phyloP scores from a whole-genome alignment of 2,329 filamentous ascomycete genomes.

The Aspergillus proliferans region DNA sequence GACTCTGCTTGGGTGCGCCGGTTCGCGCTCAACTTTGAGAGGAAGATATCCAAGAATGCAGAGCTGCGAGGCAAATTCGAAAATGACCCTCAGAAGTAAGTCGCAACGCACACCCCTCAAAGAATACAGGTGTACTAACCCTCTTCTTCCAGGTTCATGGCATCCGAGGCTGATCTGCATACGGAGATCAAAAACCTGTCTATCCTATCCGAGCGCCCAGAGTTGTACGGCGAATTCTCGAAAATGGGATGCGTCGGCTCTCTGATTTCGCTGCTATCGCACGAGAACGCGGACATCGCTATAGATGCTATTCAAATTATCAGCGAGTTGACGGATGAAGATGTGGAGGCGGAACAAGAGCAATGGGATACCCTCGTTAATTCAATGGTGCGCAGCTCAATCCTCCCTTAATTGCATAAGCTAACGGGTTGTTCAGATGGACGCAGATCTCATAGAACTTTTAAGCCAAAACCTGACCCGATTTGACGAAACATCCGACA shows the following conservation, averaged over 20 bases:
- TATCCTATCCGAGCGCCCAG: constrained; percentile 78
- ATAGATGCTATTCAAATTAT: constrained; percentile 87
- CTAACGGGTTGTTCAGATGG: constrained; percentile 27
- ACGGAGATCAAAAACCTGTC: constrained; percentile 79
- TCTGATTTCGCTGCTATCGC: constrained; percentile 74
- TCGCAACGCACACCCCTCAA: not conserved
- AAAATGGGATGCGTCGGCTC: constrained; percentile 66
- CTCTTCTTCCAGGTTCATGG: constrained; percentile 55
- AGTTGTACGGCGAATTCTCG: constrained; percentile 74
- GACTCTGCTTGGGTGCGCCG: constrained; percentile 78
- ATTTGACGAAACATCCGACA: constrained; percentile 65
- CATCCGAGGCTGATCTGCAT: constrained; percentile 82
- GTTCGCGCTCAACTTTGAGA: constrained; percentile 77
- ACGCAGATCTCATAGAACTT: constrained; percentile 38
- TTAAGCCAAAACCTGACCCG: constrained; percentile 59
- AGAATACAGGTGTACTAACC: not conserved
- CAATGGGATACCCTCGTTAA: constrained; percentile 74
- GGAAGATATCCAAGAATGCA: constrained; percentile 82
- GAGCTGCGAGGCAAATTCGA: constrained; percentile 83
- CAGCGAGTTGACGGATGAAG: constrained; percentile 86
- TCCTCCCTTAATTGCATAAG: not conserved
- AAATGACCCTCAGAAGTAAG: constrained; percentile 65
- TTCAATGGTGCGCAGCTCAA: constrained; percentile 42
- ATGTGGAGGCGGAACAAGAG: constrained; percentile 71
- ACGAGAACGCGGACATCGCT: constrained; percentile 96